Conservation (phyloP, 345 rosid genomes). For the Lenwebbia sp. region DNA sequence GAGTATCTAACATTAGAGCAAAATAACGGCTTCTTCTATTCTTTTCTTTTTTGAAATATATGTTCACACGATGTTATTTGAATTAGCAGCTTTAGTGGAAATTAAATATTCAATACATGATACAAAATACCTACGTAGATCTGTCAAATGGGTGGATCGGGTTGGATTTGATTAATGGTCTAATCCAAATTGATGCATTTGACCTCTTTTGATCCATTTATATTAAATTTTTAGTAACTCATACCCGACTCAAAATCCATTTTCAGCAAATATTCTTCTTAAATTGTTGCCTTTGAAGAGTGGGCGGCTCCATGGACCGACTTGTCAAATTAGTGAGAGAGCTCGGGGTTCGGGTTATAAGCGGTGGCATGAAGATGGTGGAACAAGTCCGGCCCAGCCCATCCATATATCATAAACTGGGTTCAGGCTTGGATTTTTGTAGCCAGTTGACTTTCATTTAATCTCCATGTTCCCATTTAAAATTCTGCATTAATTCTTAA, state of each 20-base stretch:
- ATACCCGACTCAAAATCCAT: rapidly evolving
- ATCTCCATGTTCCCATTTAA: neutral
- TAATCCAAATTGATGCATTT: neutral
- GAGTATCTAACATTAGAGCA: neutral
- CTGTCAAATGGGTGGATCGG: too few species aligned
- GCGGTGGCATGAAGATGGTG: neutral
- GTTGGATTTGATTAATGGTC: neutral
- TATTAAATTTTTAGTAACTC: neutral
- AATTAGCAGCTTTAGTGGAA: neutral
- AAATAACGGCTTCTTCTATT: neutral
- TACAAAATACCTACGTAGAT: neutral
- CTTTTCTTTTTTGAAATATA: neutral
- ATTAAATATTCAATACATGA: neutral
- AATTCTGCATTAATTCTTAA: neutral
- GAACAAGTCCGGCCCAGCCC: rapidly evolving
- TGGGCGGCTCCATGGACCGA: rapidly evolving
- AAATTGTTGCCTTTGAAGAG: neutral
- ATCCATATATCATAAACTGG: neutral
- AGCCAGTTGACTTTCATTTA: neutral
- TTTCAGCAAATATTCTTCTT: rapidly evolving
- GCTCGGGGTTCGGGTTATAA: neutral
- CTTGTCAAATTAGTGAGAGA: neutral
- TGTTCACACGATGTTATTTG: neutral
- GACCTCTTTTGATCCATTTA: rapidly evolving
- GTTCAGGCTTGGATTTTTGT: neutral